Conservation (phyloP, 2,329 filamentous ascomycete species). For the Colletotrichum sp. region DNA sequence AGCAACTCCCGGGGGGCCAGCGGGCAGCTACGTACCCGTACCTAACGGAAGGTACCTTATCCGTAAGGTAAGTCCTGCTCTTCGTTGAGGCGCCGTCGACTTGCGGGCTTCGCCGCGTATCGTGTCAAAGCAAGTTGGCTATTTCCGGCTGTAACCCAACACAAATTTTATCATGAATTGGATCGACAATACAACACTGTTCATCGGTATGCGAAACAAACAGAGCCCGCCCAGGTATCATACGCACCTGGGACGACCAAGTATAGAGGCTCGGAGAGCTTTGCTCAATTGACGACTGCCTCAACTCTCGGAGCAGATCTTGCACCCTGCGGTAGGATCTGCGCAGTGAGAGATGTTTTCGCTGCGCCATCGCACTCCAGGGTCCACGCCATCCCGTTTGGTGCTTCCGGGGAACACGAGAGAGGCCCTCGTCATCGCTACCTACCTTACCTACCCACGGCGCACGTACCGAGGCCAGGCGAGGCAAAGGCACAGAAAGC, state of each 20-base stretch:
- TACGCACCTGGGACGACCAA: neutral
- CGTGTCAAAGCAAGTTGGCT: neutral
- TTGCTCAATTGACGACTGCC: neutral
- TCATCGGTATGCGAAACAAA: neutral
- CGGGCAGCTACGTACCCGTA: neutral
- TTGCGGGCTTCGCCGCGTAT: neutral
- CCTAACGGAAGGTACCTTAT: neutral
- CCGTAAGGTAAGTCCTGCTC: neutral
- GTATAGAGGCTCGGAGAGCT: neutral
- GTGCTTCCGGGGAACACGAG: neutral
- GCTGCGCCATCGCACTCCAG: neutral
- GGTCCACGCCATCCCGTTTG: neutral
- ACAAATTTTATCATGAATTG: neutral
- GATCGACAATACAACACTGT: neutral
- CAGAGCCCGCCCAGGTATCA: neutral
- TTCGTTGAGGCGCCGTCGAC: neutral
- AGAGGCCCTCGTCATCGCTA: neutral
- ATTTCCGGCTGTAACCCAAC: neutral
- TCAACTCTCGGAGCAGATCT: neutral
- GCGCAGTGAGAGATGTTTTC: neutral
- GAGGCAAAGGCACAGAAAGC: no score
- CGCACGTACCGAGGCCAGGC: neutral
- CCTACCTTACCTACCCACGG: neutral
- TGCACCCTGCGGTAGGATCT: neutral
- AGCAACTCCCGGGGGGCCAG: neutral